Evolutionary conservation across 179 eudicot species (phyloP).

Genomic region (Pouteria campechiana): DNA sequence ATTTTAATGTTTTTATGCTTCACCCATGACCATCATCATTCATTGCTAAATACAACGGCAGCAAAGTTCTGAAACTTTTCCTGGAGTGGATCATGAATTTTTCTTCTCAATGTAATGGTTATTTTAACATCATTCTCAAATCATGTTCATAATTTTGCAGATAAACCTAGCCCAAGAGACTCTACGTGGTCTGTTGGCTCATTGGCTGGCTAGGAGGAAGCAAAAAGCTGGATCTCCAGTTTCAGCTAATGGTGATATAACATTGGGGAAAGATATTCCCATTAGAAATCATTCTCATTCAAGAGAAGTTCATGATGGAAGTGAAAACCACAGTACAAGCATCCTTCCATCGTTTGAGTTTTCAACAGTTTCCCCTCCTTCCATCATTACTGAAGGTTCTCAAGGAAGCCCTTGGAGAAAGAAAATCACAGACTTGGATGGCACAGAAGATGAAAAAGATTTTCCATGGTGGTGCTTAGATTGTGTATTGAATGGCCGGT

Average conservation of each 20-base stretch:
- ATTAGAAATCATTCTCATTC: conserved; percentile 42
- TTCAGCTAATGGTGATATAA: conserved; percentile 66
- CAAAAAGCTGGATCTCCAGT: conserved; percentile 62
- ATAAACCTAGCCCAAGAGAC: conserved; percentile 95
- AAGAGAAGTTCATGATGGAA: conserved; percentile 64
- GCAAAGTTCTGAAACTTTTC: too few relatives aligned
- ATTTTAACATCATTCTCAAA: neutral
- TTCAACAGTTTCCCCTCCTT: conserved; percentile 70
- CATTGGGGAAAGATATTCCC: conserved; percentile 59
- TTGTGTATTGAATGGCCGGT: conserved; percentile 78
- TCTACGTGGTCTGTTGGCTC: conserved; percentile 77
- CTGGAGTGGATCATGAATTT: too few relatives aligned
- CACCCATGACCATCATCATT: too few relatives aligned
- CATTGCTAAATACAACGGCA: too few relatives aligned
- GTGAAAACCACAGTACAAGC: conserved; percentile 57
- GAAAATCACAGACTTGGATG: conserved; percentile 75
- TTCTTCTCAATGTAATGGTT: too few relatives aligned
- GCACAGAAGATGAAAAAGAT: conserved; percentile 91
- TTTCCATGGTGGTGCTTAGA: conserved; percentile 97
- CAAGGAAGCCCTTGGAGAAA: conserved; percentile 95
- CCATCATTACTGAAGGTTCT: conserved; percentile 90
- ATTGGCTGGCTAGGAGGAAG: conserved; percentile 74
- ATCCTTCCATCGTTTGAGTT: conserved; percentile 92
- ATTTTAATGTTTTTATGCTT: too few relatives aligned
- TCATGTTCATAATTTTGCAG: conserved; percentile 23